Evolutionary conservation across 768 basidiomycete species (phyloP), one percentile per base, ranked within the genome.

Genomic region (Crucibulum laeve): DNA sequence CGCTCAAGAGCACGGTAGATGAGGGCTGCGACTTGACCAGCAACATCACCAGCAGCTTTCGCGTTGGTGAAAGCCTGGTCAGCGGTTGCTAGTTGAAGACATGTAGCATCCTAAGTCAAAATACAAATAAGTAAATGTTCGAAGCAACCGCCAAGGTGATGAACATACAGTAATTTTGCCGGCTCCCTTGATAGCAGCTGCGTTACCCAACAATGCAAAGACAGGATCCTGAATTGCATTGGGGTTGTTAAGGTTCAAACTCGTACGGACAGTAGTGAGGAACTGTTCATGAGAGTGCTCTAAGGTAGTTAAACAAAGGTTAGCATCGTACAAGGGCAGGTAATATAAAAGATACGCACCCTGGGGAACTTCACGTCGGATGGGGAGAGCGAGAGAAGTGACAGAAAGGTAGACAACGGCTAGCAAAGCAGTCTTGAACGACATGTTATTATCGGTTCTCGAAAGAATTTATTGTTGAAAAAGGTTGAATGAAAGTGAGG

Each of bases 1-100:
- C 82, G 71, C 65, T 85, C 83, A 23, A 87, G 59, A 4, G 82
- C 80, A 40, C 80, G 72, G 64, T 65, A 85, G 48, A 79, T 76
- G 51, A 87, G 57, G 3, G 83, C 82, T 46, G 66, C 69, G 22
- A 77, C 73, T 67, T 71, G 69, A 22, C 79, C 80, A 19, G 71
- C 61, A 34, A 82, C 63, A 54, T 83, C 73, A 13, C 72, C 71
- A 2, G 70, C 73, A 10, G 78, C 76, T 58, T 85, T 85, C 33
- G 82, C 82, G 56, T 85, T 85, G 25, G 81, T 81, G 66, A 85
- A 87, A 0, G 83, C 83, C 54, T 78, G 80, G 53, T 84, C 80
- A 36, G 80, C 80, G 4, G 72, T 76, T 0, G 76, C 78, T 64
- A 81, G 79, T 53, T 84, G 82, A 15, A 85, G 68, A 57, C 82